Evolutionary conservation across 257 asterid species (phyloP), one percentile per base, ranked within the genome.

Genomic region (Linaria vulgaris): DNA sequence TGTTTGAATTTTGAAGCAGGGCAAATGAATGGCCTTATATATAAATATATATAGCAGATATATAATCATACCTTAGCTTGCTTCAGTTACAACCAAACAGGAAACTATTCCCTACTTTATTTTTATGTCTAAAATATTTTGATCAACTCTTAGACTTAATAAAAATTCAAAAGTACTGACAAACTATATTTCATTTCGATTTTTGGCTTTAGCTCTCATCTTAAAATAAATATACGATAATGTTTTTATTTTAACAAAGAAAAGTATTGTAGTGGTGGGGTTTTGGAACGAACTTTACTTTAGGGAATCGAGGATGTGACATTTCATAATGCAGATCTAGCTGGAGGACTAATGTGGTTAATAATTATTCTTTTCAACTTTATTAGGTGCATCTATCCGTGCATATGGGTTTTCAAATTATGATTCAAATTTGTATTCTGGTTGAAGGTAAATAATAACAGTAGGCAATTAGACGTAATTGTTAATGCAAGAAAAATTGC

Each of bases 351-450:
- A 76, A 66, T 39, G 69, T 74, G 17, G 63, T 63, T 41, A 75
- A 67, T 76, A 17, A 64, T 64, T 64, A 71, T 58, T 74, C 10
- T 34, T 54, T 68, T 31, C 63, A 52, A 71, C 85, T 82, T 76
- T 76, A 63, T 68, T 78, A 22, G 76, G 78, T 64, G 65, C 31
- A 48, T 22, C n/a, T n/a, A n/a, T n/a, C 16, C 69, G 72, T 38
- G 64, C 58, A 43, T 31, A 55, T 49, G 67, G 27, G 63, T 37
- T 56, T 41, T 31, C 16, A 48, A 48, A 61, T 59, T 64, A 73
- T 81, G 67, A 64, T 67, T 27, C 57, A 1, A 21, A 17, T 9
- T 67, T 56, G 38, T 64, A 31, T 45, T 13, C 34, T 27, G 31
- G 9, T n/a, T 43, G 44, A 63, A 67, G 50, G 45, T 44, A 47